phyloP scores from a whole-genome alignment of 257 asterid species.

The Capsicum chinense region DNA sequence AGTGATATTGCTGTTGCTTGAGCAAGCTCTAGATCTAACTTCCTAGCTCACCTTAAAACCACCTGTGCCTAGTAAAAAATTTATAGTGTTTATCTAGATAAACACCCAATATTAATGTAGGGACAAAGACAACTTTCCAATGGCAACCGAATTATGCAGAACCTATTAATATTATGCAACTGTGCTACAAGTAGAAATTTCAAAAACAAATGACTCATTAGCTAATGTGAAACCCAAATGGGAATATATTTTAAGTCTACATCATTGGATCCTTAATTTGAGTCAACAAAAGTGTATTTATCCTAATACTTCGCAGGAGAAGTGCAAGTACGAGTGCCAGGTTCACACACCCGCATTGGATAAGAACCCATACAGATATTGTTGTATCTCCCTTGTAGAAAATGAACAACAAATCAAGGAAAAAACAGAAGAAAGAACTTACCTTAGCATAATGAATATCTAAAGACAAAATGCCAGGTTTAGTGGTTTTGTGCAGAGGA shows the following conservation, averaged over 20 bases:
- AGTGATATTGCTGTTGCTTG: neutral
- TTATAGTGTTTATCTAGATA: neutral
- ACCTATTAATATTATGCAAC: neutral
- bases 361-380: neutral
- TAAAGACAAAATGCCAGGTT: constrained; percentile 91
- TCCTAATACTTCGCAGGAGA: neutral
- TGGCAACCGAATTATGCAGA: neutral
- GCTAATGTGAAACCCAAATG: neutral
- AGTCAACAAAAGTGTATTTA: neutral
- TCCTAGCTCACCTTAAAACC: neutral
- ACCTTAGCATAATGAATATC: constrained; percentile 84
- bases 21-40: neutral
- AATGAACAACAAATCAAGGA: constrained; percentile 3
- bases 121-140: neutral
- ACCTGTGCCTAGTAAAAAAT: neutral
- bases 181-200: constrained; percentile 10
- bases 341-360: neutral
- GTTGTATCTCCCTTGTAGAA: neutral
- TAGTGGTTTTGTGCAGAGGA: constrained; percentile 95
- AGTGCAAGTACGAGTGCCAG: neutral
- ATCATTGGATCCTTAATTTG: neutral
- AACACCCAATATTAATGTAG: neutral
- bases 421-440: constrained; percentile 15
- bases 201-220: neutral
- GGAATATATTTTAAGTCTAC: neutral